These are phyloP conservation scores for Cercospora zeae-maydis DNA, from an alignment of 2,329 filamentous ascomycete genomes.

Conservation along the genomic window DNA sequence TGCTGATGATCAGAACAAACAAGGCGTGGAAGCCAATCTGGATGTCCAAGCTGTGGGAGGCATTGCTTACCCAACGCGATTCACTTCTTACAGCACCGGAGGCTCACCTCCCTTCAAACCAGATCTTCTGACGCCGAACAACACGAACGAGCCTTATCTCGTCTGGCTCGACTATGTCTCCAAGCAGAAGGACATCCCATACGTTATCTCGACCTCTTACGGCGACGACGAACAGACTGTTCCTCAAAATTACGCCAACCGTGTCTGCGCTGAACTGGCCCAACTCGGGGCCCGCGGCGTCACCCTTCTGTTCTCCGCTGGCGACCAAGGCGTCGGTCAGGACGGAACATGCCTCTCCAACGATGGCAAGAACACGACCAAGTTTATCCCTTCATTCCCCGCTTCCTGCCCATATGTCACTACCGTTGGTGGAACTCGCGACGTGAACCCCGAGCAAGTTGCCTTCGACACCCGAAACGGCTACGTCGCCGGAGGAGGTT, in stretches of 20 bases:
- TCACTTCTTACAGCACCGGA: conserved; percentile 58
- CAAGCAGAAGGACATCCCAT: conserved; percentile 53
- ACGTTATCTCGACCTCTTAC: conserved; percentile 62
- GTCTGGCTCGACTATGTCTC: conserved; percentile 59
- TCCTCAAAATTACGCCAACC: conserved; percentile 55
- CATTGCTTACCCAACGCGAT: conserved; percentile 43
- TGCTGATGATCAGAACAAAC: conserved; percentile 52
- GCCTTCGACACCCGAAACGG: conserved; percentile 40
- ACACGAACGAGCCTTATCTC: conserved; percentile 63
- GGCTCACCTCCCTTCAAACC: conserved; percentile 50
- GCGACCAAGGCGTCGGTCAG: conserved; percentile 57
- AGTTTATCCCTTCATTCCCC: conserved; percentile 47
- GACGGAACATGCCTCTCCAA: conserved; percentile 43
- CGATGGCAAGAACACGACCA: conserved; percentile 44
- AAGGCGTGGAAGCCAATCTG: conserved; percentile 57
- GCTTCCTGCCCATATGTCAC: conserved; percentile 48
- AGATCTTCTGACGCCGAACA: conserved; percentile 46
- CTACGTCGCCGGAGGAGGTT: conserved; percentile 44
- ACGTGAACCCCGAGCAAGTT: conserved; percentile 41
- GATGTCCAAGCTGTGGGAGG: conserved; percentile 48
- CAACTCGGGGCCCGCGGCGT: conserved; percentile 64
- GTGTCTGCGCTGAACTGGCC: conserved; percentile 61
- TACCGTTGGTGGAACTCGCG: conserved; percentile 43
- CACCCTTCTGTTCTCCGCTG: conserved; percentile 59
- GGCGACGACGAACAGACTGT: conserved; percentile 63